A percentile compares a stretch with the other conserved stretches of the same genome.
Evolutionary conservation across 208 protist species (phyloP).

Genomic region (Trypanosoma lewisi): DNA sequence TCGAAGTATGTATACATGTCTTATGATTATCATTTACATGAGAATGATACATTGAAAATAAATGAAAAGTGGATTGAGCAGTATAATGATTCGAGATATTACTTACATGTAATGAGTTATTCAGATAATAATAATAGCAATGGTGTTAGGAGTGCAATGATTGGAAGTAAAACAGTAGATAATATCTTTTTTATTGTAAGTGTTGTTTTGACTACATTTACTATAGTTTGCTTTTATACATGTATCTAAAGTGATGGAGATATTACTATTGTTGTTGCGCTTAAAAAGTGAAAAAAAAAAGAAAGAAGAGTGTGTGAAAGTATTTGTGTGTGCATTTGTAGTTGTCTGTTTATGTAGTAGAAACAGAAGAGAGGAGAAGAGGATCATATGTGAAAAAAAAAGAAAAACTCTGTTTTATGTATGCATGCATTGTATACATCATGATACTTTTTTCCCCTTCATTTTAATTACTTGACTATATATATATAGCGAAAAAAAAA

Average conservation of each 20-base stretch:
- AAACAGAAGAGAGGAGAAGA: no score
- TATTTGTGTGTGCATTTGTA: no score
- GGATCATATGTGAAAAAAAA: no score
- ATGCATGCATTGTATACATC: slow-evolving; percentile 15
- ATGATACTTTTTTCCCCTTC: not conserved
- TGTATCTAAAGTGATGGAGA: not conserved
- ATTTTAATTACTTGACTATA: slow-evolving; percentile 2
- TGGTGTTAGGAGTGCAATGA: slow-evolving; percentile 18
- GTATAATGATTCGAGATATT: slow-evolving; percentile 11
- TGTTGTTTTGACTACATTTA: not conserved
- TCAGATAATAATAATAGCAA: not conserved
- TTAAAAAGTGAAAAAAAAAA: no score
- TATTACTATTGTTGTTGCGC: not conserved
- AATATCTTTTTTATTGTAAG: slow-evolving; percentile 9
- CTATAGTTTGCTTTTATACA: not conserved
- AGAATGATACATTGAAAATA: not conserved
- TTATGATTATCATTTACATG: not conserved
- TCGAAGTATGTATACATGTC: slow-evolving; percentile 9
- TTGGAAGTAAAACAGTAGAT: not conserved
- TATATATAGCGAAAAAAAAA: no score
- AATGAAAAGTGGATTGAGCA: slow-evolving; percentile 12
- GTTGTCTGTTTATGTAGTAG: no score
- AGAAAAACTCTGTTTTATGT: slow-evolving; percentile 10
- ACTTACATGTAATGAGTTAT: slow-evolving; percentile 16
- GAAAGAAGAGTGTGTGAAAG: no score